Evolutionary conservation across 2,329 filamentous ascomycete genomes (phyloP).

Genomic region (Grosmannia huntii): DNA sequence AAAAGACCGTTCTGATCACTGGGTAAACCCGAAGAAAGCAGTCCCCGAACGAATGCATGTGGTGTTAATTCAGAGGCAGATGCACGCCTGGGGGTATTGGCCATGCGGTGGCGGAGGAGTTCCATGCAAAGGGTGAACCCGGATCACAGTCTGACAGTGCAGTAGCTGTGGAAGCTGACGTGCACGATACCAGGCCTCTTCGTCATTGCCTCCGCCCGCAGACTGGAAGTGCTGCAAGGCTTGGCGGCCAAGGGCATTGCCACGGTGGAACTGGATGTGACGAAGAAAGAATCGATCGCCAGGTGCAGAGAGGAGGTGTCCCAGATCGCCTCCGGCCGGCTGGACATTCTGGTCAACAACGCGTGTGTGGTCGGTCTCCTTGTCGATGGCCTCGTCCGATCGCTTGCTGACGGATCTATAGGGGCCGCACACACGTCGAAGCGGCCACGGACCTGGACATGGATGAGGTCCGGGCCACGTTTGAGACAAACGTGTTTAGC

Average conservation of each 20-base stretch:
- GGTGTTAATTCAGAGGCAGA: conserved; percentile 18
- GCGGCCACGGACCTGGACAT: conserved; percentile 39
- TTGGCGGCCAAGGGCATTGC: conserved; percentile 35
- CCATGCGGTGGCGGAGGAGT: conserved; percentile 38
- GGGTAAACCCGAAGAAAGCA: conserved; percentile 23
- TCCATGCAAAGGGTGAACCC: conserved; percentile 33
- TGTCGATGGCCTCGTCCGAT: background rate
- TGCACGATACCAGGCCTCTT: conserved; percentile 26
- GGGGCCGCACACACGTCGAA: conserved; percentile 37
- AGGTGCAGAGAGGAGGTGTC: conserved; percentile 32
- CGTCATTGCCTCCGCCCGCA: conserved; percentile 45
- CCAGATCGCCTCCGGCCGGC: conserved; percentile 34
- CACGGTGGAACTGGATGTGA: conserved; percentile 40
- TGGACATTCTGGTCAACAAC: conserved; percentile 49
- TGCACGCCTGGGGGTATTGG: conserved; percentile 48
- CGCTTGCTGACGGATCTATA: conserved; percentile 13
- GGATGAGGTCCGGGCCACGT: conserved; percentile 38
- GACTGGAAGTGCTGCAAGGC: conserved; percentile 31
- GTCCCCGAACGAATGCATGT: background rate
- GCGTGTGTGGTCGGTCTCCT: conserved; percentile 25
- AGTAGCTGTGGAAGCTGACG: background rate
- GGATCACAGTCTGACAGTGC: no score
- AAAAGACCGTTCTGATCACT: conserved; percentile 36
- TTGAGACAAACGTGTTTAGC: conserved; percentile 45
- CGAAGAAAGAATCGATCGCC: conserved; percentile 35